Percentiles rank a stretch among this genome's conserved stretches.
Conservation (phyloP, 2,329 filamentous ascomycete species). For the Microcyclosporella mali region DNA sequence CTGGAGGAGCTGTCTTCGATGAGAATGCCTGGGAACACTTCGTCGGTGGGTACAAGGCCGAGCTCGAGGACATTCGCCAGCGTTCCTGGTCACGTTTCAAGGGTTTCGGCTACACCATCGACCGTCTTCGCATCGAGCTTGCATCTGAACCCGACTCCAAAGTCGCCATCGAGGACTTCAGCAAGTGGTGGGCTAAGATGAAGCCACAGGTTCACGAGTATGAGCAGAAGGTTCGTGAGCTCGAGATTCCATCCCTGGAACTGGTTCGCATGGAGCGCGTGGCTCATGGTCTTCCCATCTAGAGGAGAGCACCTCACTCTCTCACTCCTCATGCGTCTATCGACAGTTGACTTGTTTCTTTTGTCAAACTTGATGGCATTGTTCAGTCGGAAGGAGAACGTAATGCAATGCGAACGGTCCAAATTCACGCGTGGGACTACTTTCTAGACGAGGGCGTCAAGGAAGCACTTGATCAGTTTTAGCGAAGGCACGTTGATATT, state of each 20-base stretch:
- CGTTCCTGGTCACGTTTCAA: slow-evolving; percentile 38
- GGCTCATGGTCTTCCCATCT: slow-evolving; percentile 10
- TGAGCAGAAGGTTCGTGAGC: slow-evolving; percentile 20
- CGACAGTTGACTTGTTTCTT: too few relatives aligned
- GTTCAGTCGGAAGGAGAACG: too few relatives aligned
- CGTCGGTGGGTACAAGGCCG: slow-evolving; percentile 25
- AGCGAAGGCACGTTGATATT: slow-evolving; percentile 1
- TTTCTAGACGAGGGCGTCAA: too few relatives aligned
- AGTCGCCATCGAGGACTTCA: slow-evolving; percentile 31
- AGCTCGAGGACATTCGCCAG: slow-evolving; percentile 33
- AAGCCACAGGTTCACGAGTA: slow-evolving; percentile 30
- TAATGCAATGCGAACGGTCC: too few relatives aligned
- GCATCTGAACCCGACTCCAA: slow-evolving; percentile 13
- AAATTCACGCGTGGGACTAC: too few relatives aligned
- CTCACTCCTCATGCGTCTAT: too few relatives aligned
- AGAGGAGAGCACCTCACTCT: too few relatives aligned
- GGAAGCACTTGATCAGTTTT: background rate
- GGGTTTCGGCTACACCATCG: slow-evolving; percentile 30
- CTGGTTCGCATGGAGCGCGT: slow-evolving; percentile 15
- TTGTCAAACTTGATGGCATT: too few relatives aligned
- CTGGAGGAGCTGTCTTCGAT: slow-evolving; percentile 18
- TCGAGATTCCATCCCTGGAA: slow-evolving; percentile 15
- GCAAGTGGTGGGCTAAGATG: slow-evolving; percentile 36
- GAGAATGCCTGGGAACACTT: slow-evolving; percentile 30
- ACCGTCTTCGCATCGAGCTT: slow-evolving; percentile 23